A percentile compares a stretch with the other conserved stretches of the same genome.
Evolutionary conservation across 192 early-diverging fungal species (phyloP).

Genomic region (Umbelopsis sp.): DNA sequence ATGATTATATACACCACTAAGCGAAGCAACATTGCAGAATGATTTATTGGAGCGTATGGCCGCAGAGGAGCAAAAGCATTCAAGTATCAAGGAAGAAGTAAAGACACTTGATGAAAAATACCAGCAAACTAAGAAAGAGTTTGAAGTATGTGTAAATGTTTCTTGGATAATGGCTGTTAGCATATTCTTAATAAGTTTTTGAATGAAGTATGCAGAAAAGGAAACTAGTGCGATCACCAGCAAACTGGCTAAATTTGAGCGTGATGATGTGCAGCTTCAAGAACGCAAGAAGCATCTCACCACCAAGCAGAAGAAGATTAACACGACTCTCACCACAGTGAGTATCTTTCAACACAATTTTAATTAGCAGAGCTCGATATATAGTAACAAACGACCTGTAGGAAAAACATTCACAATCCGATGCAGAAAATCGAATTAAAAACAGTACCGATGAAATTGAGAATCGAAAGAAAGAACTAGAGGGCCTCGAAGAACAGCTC

Average conservation of each 20-base stretch:
- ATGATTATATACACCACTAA: not conserved
- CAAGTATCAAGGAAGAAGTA: constrained; percentile 62
- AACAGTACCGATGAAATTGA: constrained; percentile 69
- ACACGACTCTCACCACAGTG: constrained; percentile 67
- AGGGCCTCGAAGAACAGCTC: constrained; percentile 63
- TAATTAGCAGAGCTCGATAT: too few species aligned
- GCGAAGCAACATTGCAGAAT: constrained; percentile 35
- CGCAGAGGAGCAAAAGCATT: constrained; percentile 61
- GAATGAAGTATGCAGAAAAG: constrained; percentile 46
- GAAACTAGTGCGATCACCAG: constrained; percentile 56
- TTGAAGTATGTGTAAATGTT: constrained; percentile 44
- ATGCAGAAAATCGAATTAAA: constrained; percentile 66
- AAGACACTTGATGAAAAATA: constrained; percentile 64
- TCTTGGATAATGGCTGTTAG: not conserved
- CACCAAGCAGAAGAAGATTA: constrained; percentile 77
- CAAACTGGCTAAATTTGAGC: constrained; percentile 71
- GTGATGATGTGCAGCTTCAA: constrained; percentile 80
- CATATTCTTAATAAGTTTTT: not conserved
- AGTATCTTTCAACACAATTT: not conserved
- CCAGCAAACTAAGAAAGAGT: constrained; percentile 57
- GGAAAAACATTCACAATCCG: constrained; percentile 57
- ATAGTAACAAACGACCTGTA: constrained; percentile 18
- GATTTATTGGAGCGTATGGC: constrained; percentile 56
- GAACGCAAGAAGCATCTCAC: constrained; percentile 85
- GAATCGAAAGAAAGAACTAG: constrained; percentile 59